phyloP scores from a whole-genome alignment of 2,329 filamentous ascomycete genomes.

The Epichloe elymi region DNA sequence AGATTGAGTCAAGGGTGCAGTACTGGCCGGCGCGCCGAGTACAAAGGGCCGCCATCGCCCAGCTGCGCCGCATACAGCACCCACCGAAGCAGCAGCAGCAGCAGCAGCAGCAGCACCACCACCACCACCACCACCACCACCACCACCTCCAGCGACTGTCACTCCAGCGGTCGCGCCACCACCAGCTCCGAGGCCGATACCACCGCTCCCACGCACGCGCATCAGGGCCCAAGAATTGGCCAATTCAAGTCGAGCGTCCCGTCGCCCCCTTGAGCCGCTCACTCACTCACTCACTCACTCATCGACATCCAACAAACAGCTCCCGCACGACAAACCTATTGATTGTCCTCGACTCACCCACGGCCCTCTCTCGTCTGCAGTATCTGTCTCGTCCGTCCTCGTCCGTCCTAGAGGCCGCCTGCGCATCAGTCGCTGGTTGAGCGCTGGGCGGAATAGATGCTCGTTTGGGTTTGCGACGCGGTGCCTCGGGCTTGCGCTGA shows the following conservation, averaged over 20 bases:
- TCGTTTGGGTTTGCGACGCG: not conserved
- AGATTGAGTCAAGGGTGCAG: conserved; percentile 25
- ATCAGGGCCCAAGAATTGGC: not conserved
- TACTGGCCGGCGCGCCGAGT: conserved; percentile 9
- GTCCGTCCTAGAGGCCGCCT: not conserved
- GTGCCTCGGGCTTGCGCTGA: not conserved
- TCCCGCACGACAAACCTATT: not conserved
- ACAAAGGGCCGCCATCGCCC: conserved; percentile 19
- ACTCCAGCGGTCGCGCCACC: not conserved
- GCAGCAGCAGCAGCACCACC: not conserved
- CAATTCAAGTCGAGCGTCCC: not conserved
- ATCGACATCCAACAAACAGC: not conserved
- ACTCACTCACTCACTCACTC: not conserved
- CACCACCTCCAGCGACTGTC: not conserved
- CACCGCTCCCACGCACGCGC: conserved; percentile 1
- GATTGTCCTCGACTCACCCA: not conserved
- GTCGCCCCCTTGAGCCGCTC: too few relatives aligned
- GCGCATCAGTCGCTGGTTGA: not conserved
- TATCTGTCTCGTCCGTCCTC: not conserved
- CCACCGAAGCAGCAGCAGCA: not conserved
- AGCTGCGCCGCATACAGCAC: conserved; percentile 2
- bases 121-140: not conserved
- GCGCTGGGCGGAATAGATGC: not conserved
- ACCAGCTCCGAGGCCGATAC: not conserved
- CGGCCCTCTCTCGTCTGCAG: too few relatives aligned